Evolutionary conservation across 495 filamentous ascomycete species (phyloP).

Genomic region (Talaromyces borbonicus): DNA sequence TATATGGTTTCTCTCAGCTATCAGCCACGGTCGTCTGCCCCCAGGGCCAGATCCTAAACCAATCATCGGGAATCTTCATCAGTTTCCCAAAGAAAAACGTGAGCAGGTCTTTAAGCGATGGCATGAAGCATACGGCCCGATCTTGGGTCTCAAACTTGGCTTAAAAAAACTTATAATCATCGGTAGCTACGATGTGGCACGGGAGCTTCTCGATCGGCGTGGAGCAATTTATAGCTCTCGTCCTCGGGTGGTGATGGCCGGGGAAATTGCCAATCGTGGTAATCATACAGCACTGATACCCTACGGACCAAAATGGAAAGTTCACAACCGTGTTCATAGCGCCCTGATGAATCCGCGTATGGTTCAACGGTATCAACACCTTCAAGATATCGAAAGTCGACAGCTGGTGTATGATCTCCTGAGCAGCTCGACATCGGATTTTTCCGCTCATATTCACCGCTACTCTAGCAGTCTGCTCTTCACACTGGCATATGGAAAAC

Average conservation of each 20-base stretch:
- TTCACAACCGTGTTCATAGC: slow-evolving; percentile 22
- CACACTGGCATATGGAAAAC: slow-evolving; percentile 20
- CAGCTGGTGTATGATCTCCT: slow-evolving; percentile 19
- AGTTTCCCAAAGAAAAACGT: slow-evolving; percentile 45
- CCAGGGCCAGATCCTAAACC: slow-evolving; percentile 30
- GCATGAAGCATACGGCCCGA: slow-evolving; percentile 51
- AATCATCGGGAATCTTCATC: slow-evolving; percentile 47
- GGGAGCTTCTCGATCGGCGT: slow-evolving; percentile 50
- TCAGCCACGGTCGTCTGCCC: no score
- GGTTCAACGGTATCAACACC: slow-evolving; percentile 22
- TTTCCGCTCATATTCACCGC: slow-evolving; percentile 13
- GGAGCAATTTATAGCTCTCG: slow-evolving; percentile 53
- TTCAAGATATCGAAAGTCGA: slow-evolving; percentile 29
- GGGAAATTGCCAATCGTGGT: no score
- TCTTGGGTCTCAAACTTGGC: slow-evolving; percentile 50
- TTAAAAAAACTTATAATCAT: slow-evolving; percentile 50
- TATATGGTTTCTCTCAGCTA: no score
- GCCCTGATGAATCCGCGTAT: slow-evolving; percentile 25
- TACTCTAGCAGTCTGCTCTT: slow-evolving; percentile 16
- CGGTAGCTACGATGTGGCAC: slow-evolving; percentile 43
- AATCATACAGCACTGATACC: slow-evolving; percentile 34
- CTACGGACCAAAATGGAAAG: slow-evolving; percentile 29
- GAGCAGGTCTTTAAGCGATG: slow-evolving; percentile 57
- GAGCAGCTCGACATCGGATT: slow-evolving; percentile 12
- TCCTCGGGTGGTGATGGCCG: slow-evolving; percentile 18